Percentiles rank a stretch among this genome's conserved stretches.
Conservation (phyloP, 768 basidiomycete species). For the Mycena rosella region DNA sequence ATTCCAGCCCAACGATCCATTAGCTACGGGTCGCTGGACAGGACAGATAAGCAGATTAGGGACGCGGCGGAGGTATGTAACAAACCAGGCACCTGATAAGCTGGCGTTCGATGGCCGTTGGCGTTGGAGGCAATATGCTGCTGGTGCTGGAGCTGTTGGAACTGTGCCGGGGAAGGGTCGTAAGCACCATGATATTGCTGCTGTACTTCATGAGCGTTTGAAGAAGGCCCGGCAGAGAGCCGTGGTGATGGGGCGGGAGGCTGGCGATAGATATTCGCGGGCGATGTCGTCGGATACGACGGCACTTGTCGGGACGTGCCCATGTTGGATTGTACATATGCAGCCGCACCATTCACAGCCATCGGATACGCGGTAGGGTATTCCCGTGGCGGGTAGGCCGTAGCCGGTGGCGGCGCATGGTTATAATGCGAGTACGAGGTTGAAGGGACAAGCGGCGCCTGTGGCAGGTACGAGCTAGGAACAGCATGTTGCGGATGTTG, state of each 20-base stretch:
- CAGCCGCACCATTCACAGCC: constrained; percentile 17
- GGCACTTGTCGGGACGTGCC: constrained; percentile 10
- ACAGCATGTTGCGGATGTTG: constrained; percentile 6
- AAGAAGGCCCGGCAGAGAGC: constrained; percentile 3
- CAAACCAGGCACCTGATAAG: constrained; percentile 10
- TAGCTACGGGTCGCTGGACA: constrained; percentile 15
- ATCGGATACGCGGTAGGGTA: constrained; percentile 14
- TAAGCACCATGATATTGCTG: constrained; percentile 16
- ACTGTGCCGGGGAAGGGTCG: constrained; percentile 10
- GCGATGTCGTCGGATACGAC: constrained; percentile 8
- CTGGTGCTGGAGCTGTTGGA: no score
- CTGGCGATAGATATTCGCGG: constrained; percentile 18
- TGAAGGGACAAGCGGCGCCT: background rate
- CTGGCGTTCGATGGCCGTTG: constrained; percentile 21
- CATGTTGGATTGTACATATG: constrained; percentile 10
- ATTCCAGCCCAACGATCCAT: constrained; percentile 11
- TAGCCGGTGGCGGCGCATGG: background rate
- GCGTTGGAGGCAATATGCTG: constrained; percentile 13
- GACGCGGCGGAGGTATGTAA: background rate
- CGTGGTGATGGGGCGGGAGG: constrained; percentile 16
- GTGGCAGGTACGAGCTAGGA: constrained; percentile 5
- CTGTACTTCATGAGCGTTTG: background rate
- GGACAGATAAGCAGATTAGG: background rate
- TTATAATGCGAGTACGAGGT: constrained; percentile 20
- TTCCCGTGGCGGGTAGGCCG: constrained; percentile 5